Base-by-base conservation (phyloP, 140 eudicot species). In the Stevia rebaudiana region DNA sequence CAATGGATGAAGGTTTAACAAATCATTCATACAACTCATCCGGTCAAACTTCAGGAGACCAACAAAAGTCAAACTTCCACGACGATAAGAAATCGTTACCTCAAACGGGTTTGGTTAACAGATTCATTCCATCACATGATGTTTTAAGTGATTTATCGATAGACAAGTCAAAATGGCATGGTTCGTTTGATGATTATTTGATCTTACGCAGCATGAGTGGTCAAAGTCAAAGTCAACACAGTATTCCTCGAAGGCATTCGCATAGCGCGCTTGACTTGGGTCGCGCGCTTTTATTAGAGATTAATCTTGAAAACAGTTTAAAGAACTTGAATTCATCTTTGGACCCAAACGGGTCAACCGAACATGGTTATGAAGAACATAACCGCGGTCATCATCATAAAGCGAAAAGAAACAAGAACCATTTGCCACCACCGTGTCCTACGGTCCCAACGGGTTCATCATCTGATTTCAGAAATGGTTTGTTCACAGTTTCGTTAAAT, bases 211-310 rank as follows among this genome's bases (percentile, higher is more conserved):
- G 67, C 61, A 33, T 11, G 43, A 30, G 41, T 19, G 61, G 30
- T 47, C 67, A 57, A 47, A 52, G 48, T 23, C n/a, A n/a, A n/a
- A n/a, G n/a, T n/a, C n/a, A n/a, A n/a, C n/a, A n/a, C n/a, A 41
- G 21, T 17, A 22, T 3, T 49, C 65, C 74, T 51, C 65, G 79
- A 67, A 75, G 79, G 55, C 75, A 75, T 60, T 75, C 79, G 10
- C 39, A 51, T 40, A 68, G 59, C 3, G 70, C 75, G 6, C 60
- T 68, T 21, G 79, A 75, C 65, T 19, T 68, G 60, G 79, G 44
- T 49, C 70, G 44, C 19, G 60, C 79, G 11, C 75, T 75, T 68
- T 43, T 75, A n/a, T 59, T 74, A 19, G 75, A 68, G 41, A 42
- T 75, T 35, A 44, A 61, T 13, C 65, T 40, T 8, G 75, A 75